Evolutionary conservation across 2,329 filamentous ascomycete genomes (phyloP).

Genomic region (Xylariaceae sp.): DNA sequence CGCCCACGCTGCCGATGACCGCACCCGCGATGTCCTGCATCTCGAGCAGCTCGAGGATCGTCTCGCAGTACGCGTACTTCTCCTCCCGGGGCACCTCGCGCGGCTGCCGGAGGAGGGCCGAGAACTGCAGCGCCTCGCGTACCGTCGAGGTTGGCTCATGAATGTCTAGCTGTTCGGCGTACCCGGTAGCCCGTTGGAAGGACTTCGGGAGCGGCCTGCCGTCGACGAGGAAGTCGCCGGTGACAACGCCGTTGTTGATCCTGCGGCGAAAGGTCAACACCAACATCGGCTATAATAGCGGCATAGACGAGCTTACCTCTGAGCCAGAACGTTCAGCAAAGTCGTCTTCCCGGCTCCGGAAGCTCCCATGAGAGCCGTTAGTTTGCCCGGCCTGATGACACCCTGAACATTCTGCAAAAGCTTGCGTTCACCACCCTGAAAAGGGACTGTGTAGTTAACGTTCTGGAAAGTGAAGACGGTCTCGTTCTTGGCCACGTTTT

Average conservation of each 20-base stretch:
- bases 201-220: conserved; percentile 62
- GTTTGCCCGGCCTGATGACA: conserved; percentile 75
- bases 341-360: conserved; percentile 30
- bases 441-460: conserved; percentile 41
- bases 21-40: conserved; percentile 61
- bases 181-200: conserved; percentile 76
- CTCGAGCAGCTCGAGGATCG: conserved; percentile 60
- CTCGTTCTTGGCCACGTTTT: conserved; percentile 54
- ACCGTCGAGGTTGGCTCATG: conserved; percentile 61
- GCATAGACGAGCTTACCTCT: conserved; percentile 49
- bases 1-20: conserved; percentile 50
- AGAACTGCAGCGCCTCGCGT: conserved; percentile 58
- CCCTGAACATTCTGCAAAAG: conserved; percentile 72
- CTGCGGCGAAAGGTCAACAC: conserved; percentile 49
- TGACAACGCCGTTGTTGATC: conserved; percentile 67
- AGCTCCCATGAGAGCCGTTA: conserved; percentile 70
- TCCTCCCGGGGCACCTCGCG: conserved; percentile 48
- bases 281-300: conserved; percentile 51
- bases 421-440: conserved; percentile 57
- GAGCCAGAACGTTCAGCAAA: conserved; percentile 19
- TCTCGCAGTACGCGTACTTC: conserved; percentile 62
- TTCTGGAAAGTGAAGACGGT: conserved; percentile 47
- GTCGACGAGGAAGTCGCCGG: conserved; percentile 73
- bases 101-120: conserved; percentile 55
- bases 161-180: conserved; percentile 56